Conservation (phyloP, 2,329 filamentous ascomycete species). For the Monosporascus sp. region DNA sequence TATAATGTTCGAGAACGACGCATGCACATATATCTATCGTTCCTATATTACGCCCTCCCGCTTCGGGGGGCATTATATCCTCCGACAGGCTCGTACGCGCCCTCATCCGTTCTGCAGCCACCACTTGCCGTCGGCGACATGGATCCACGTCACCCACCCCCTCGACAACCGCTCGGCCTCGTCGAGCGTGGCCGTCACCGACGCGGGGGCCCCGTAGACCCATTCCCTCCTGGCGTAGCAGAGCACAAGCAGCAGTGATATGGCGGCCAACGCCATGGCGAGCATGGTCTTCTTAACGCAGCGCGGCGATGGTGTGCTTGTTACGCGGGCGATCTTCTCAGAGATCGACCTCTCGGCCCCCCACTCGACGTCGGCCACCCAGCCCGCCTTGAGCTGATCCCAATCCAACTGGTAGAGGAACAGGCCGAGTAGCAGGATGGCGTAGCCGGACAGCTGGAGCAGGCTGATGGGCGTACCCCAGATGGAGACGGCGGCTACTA, state of each 20-base stretch:
- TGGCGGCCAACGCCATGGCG: neutral
- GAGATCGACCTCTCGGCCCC: neutral
- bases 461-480: constrained; percentile 67
- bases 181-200: neutral
- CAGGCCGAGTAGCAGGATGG: constrained; percentile 55
- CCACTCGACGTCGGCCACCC: neutral
- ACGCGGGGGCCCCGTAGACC: neutral
- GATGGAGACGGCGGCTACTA: constrained; percentile 69
- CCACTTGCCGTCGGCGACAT: neutral
- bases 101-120: neutral
- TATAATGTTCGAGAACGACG: too few relatives aligned
- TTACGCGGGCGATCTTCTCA: neutral
- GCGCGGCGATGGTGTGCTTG: neutral
- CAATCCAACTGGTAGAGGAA: constrained; percentile 40
- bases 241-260: neutral
- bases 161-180: neutral
- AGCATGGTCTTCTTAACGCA: neutral
- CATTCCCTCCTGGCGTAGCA: neutral
- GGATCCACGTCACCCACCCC: neutral
- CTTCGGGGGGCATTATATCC: neutral
- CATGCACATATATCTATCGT: neutral
- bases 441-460: constrained; percentile 74
- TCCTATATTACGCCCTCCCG: neutral
- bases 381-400: constrained; percentile 6
- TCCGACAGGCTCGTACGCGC: neutral